Percentiles rank a stretch among this genome's conserved stretches.
Conservation (phyloP, 1,284 basidiomycete species). For the Sutorius eximius region DNA sequence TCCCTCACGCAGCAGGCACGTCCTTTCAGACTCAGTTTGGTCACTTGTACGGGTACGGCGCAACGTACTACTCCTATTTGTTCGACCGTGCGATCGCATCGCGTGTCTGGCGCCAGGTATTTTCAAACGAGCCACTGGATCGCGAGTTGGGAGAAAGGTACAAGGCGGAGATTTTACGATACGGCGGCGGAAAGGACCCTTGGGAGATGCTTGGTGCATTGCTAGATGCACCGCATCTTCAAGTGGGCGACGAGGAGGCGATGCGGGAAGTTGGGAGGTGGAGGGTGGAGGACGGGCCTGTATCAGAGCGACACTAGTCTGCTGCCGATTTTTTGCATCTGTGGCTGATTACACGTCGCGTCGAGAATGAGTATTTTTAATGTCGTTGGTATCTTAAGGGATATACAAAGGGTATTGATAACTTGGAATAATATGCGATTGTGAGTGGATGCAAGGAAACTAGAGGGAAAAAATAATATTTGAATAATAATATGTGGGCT, state of each 20-base stretch:
- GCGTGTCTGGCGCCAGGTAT: slow-evolving; percentile 82
- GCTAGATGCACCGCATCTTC: slow-evolving; percentile 62
- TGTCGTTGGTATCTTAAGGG: neutral
- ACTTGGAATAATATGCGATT: neutral
- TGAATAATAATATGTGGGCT: slow-evolving; percentile 24
- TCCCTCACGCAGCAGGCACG: slow-evolving; percentile 80
- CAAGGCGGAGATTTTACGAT: slow-evolving; percentile 73
- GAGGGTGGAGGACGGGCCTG: slow-evolving; percentile 73
- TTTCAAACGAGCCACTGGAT: slow-evolving; percentile 62
- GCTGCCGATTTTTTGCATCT: neutral
- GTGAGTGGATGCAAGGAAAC: neutral
- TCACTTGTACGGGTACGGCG: slow-evolving; percentile 94
- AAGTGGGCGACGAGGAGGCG: slow-evolving; percentile 71
- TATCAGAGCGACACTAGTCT: slow-evolving; percentile 47
- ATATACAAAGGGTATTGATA: neutral
- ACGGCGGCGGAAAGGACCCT: slow-evolving; percentile 90
- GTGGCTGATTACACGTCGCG: neutral
- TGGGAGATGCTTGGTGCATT: slow-evolving; percentile 90
- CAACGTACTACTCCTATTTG: slow-evolving; percentile 96
- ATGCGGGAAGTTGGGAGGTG: slow-evolving; percentile 90
- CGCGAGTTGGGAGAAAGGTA: slow-evolving; percentile 74
- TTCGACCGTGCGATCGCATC: slow-evolving; percentile 96
- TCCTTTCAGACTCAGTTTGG: slow-evolving; percentile 96
- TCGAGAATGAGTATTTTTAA: neutral
- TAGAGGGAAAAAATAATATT: slow-evolving; percentile 9